Base-by-base conservation (phyloP, 2,329 filamentous ascomycete species). In the Daldinia eschscholtzii region DNA sequence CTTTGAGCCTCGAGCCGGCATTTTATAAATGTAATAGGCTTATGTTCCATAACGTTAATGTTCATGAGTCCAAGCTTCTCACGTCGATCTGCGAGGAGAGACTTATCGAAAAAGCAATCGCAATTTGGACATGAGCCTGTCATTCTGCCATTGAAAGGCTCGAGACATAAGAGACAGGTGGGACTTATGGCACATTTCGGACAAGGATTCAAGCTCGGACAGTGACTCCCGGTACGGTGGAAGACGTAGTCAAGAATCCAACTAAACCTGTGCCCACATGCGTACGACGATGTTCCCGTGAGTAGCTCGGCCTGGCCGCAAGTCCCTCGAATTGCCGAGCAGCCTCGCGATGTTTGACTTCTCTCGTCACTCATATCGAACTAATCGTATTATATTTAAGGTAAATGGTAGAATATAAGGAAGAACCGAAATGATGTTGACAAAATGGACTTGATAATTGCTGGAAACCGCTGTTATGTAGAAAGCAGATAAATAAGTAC, bases 221-320 rank as follows among this genome's bases (percentile, higher is more conserved):
- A 61, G 13, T 57, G 64, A 15, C 13, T n/a, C 18, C 61, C 57
- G 5, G 41, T 56, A 37, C 62, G 59, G 15, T 56, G 28, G 7
- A 70, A 44, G 35, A 60, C 42, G 39, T 68, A 64, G 41, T 70
- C 64, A 5, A 66, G 53, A 7, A 70, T 68, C 64, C 61, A 70
- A 46, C 48, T 57, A 44, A 64, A 70, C 23, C 41, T 70, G 41
- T 70, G 70, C 30, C 48, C 48, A 39, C 67, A 72, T 10, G 53
- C 61, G 26, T 72, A 70, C 33, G 52, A 35, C 15, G 53, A 58
- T 7, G 59, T 68, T 1, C 67, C 68, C 12, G 53, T 9, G 15
- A 72, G 57, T 12, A 72, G 46, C 39, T 67, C 62, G 12, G 65
- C 59, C 46, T 37, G 57, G 1, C 68, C 65, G 28, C 30, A 57